Percentiles rank a stretch among this genome's conserved stretches.
Evolutionary conservation across 2,329 filamentous ascomycete genomes (phyloP).

Genomic region (Apiospora malaysiana): DNA sequence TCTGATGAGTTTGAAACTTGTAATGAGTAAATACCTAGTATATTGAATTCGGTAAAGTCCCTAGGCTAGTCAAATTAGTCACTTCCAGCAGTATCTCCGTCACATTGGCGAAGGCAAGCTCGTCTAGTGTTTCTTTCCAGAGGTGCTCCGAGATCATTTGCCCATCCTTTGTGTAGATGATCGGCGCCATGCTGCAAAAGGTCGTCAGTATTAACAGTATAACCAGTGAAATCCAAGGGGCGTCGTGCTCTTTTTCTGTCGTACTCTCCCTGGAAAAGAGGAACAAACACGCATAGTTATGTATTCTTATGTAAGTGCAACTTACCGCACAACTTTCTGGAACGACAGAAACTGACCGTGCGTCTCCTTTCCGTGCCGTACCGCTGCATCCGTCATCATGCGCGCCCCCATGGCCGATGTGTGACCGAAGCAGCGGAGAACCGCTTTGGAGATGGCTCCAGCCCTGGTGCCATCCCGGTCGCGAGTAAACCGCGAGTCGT

Average conservation of each 20-base stretch:
- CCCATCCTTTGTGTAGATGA: constrained; percentile 30
- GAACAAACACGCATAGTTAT: no score
- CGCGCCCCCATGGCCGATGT: constrained; percentile 27
- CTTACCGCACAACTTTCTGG: constrained; percentile 29
- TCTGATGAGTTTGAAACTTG: no score
- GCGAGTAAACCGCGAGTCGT: constrained; percentile 23
- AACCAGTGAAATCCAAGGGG: no score
- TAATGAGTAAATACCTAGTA: not conserved
- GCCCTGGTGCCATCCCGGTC: not conserved
- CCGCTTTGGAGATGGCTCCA: not conserved
- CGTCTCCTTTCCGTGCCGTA: constrained; percentile 27
- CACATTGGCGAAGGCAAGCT: constrained; percentile 31
- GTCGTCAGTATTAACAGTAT: no score
- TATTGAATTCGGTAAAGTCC: not conserved
- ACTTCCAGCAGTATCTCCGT: not conserved
- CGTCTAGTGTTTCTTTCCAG: constrained; percentile 35
- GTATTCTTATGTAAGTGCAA: not conserved
- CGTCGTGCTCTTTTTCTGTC: no score
- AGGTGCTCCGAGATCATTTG: constrained; percentile 27
- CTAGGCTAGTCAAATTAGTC: not conserved
- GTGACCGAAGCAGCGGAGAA: constrained; percentile 21
- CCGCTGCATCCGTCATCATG: constrained; percentile 29
- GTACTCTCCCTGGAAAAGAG: no score
- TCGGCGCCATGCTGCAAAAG: constrained; percentile 28
- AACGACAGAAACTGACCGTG: constrained; percentile 31